Base-by-base conservation (phyloP, 108 stramenopile species). In the Skeletonema tropicum region DNA sequence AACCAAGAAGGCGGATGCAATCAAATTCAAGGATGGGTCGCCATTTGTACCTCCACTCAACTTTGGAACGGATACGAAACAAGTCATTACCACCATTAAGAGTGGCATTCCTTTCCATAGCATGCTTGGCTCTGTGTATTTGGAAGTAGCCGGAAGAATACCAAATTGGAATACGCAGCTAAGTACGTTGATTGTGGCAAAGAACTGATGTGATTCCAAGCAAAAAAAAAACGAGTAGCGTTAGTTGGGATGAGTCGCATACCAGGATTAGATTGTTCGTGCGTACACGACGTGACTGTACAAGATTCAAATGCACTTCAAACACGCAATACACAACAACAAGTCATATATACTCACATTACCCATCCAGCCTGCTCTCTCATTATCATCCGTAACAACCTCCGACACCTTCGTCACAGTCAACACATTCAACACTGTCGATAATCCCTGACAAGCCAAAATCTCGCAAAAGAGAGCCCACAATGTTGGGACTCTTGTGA, bases 401-500 rank as follows among this genome's bases (percentile, higher is more conserved):
- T 74, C 71, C 62, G 88, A 89, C 19, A 92, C 79, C 55, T 85
- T 85, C 0, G 82, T 69, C 1, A 96, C 89, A 67, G 89, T 90
- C 63, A 79, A 84, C 25, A 94, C 89, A 78, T 91, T 90, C 25
- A 96, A 72, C 26, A 96, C 71, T 0, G 91, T 94, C 0, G 87
- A 87, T 36, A 96, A 57, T 41, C 89, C 86, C 68, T 96, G 95
- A 70, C 89, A 92, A 17, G 88, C 76, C 31, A 96, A 72, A 49
- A 92, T 90, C 74, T 96, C 95, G 26, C 86, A 83, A 81, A 96
- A 94, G 17, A 96, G 73, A 14, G 87, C 89, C 61, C 83, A 81
- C 29, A 96, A 72, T 7, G 90, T 92, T 11, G 95, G 95, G 15
- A 89, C 91, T 11, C 92, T 80, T 26, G 82, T 60, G 66, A 94